Evolutionary conservation across 441 rosid species (phyloP).

Genomic region (Metrosideros polymorpha): DNA sequence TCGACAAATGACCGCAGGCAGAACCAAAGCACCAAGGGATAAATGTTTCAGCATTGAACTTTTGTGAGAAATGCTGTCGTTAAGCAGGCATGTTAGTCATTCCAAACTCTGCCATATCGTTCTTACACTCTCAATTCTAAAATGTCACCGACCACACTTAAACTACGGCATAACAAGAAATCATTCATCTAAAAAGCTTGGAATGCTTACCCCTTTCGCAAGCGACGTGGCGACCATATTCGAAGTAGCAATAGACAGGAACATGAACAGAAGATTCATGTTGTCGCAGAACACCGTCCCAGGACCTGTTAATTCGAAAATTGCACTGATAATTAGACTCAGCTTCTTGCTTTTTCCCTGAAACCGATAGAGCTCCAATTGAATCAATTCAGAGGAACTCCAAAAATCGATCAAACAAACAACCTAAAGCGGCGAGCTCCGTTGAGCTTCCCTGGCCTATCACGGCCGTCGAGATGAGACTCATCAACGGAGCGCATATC

Average conservation of each 20-base stretch:
- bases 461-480: conserved; percentile 89
- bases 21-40: background rate
- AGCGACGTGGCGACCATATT: conserved; percentile 53
- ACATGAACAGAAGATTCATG: conserved; percentile 37
- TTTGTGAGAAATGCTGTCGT: background rate
- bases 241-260: conserved; percentile 51
- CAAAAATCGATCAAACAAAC: conserved; percentile 6
- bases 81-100: background rate
- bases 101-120: background rate
- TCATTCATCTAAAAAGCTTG: background rate
- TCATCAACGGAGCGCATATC: conserved; percentile 95
- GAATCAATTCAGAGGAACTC: background rate
- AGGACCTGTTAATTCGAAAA: conserved; percentile 30
- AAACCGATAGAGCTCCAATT: background rate
- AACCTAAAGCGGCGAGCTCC: conserved; percentile 55
- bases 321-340: background rate
- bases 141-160: background rate
- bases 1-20: background rate
- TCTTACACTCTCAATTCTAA: background rate
- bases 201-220: conserved; percentile 28
- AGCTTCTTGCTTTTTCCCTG: background rate
- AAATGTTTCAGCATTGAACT: background rate
- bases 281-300: conserved; percentile 50
- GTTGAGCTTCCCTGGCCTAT: conserved; percentile 88
- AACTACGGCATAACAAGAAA: background rate